phyloP scores from a whole-genome alignment of 2,329 filamentous ascomycete species.

The Colletotrichum cordylinicola region DNA sequence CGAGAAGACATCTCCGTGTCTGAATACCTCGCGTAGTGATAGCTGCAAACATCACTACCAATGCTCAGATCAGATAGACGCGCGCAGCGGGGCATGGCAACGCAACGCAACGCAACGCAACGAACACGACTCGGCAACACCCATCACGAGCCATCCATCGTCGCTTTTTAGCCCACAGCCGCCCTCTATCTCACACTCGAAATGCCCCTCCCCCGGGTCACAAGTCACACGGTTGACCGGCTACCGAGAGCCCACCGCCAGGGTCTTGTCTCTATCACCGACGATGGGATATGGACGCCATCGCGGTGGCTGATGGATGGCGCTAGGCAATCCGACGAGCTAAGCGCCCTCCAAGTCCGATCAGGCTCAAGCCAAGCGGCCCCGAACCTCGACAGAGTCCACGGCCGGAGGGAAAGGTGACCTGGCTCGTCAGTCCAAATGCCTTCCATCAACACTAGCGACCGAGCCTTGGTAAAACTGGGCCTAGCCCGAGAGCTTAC shows the following conservation, averaged over 20 bases:
- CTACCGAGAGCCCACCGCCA: neutral
- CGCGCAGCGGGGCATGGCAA: neutral
- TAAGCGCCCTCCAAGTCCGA: constrained; percentile 13
- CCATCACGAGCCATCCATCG: neutral
- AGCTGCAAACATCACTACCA: neutral
- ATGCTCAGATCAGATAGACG: neutral
- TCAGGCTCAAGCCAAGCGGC: neutral
- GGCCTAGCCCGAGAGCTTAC: constrained; percentile 14
- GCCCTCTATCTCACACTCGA: neutral
- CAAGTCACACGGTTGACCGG: neutral
- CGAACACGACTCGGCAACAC: neutral
- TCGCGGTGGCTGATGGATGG: neutral
- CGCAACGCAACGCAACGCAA: neutral
- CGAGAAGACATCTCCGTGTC: neutral
- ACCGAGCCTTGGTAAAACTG: constrained; percentile 6
- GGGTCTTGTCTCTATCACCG: neutral
- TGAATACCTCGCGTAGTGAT: neutral
- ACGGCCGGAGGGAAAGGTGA: neutral
- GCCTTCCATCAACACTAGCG: constrained; percentile 9
- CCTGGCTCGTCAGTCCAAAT: constrained; percentile 4
- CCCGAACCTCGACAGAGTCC: neutral
- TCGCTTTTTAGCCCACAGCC: neutral
- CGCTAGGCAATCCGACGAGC: constrained; percentile 8
- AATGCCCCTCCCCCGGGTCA: neutral
- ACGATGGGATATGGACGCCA: neutral